These are phyloP conservation scores for Fusarium tupiense DNA, from an alignment of 2,329 filamentous ascomycete species.

Conservation along the genomic window DNA sequence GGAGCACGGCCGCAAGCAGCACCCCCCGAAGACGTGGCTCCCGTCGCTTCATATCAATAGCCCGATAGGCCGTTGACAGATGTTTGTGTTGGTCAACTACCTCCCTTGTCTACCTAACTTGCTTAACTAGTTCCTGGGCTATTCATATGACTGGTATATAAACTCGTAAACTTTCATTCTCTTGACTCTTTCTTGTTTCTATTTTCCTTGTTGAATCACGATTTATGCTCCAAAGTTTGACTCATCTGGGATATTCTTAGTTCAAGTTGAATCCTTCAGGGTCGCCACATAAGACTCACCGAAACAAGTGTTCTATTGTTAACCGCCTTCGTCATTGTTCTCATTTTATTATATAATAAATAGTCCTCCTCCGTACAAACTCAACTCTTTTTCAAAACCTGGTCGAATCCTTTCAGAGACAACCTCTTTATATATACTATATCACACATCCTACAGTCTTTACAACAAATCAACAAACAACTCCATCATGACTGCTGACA, in stretches of 20 bases:
- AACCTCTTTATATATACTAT: neutral
- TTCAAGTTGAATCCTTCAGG: neutral
- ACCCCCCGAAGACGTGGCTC: conserved; percentile 23
- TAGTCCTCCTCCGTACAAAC: neutral
- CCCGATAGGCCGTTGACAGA: conserved; percentile 12
- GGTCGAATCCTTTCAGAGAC: neutral
- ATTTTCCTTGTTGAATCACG: conserved; percentile 2
- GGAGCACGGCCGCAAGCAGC: conserved; percentile 22
- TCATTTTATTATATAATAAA: conserved; percentile 4
- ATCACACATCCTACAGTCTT: neutral
- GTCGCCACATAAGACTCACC: conserved; percentile 21
- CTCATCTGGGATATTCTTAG: conserved; percentile 20
- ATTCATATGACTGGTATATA: conserved; percentile 27
- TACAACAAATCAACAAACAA: neutral
- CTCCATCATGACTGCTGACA: conserved; percentile 45
- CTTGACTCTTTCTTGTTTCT: neutral
- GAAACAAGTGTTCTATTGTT: conserved; percentile 10
- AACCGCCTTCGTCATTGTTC: conserved; percentile 10
- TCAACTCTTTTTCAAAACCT: neutral
- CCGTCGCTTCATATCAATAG: conserved; percentile 2
- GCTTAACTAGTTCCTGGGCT: neutral
- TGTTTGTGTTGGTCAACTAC: conserved; percentile 5
- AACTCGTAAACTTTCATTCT: neutral
- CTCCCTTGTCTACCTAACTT: neutral
- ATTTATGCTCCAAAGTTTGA: conserved; percentile 1